Base-by-base conservation (phyloP, 108 stramenopile species). In the Stephanodiscus minutulus region DNA sequence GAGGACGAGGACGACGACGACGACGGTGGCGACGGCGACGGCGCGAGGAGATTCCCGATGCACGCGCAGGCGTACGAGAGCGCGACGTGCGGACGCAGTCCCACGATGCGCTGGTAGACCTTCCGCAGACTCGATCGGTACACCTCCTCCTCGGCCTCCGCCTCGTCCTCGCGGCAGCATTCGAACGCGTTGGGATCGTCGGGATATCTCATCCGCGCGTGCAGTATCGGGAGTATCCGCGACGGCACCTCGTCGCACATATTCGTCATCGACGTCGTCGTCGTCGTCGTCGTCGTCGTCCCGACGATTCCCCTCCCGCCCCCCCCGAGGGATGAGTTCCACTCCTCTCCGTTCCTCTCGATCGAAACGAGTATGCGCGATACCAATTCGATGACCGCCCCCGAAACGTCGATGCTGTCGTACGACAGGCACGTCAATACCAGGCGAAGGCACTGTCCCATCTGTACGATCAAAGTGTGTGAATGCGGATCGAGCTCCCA, bases 381-480 rank as follows among this genome's bases (percentile, higher is more conserved):
- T 12, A 74, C 84, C 28, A 88, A 43, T 6, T 87, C 79, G 24
- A 88, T 58, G 8, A 91, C 90, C 22, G 90, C 87, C 1, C 80
- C 84, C 21, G 90, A 88, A n/a, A 91, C 90, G 75, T 91, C 90
- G 61, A 91, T 88, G 72, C 88, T 87, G 61, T 91, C 90, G 37
- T 79, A 88, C 17, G 79, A 76, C 55, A 91, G 86, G 64, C 83
- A 88, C 9, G 72, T 27, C 28, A 73, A 58, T 8, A 41, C 25
- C 0, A 73, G 47, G 21, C 84, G 79, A 54, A 88, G 82, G 50
- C 88, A 87, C 43, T 86, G 74, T 20, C 83, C 77, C 61, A 84
- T 61, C 12, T 84, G 36, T 53, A 64, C 24, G 27, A 18, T 48
- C 2, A 74, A 17, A 21, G 27, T 18, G 4, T 24, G 43, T 50